Conservation (phyloP, 768 basidiomycete genomes). For the Kwoniella dejecticola region DNA sequence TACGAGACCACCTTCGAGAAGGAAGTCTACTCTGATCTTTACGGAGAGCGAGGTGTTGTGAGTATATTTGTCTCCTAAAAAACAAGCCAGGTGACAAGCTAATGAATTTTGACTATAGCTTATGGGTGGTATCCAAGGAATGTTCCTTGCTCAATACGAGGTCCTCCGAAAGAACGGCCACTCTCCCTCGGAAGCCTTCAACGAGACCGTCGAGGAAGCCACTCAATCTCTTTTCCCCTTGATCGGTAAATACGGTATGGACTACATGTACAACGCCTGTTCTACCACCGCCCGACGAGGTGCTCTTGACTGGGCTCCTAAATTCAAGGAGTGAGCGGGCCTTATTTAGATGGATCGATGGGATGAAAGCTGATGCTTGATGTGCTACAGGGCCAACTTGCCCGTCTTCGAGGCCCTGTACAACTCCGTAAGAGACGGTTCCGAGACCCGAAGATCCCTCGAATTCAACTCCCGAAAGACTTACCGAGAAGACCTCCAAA, state of each 20-base stretch:
- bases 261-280: constrained; percentile 99
- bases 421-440: constrained; percentile 89
- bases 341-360: background rate
- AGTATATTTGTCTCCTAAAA: constrained; percentile 56
- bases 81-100: background rate
- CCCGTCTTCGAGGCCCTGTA: constrained; percentile 95
- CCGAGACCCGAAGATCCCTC: constrained; percentile 94
- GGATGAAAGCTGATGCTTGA: background rate
- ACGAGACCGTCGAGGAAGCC: constrained; percentile 99
- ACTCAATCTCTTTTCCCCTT: constrained; percentile 97
- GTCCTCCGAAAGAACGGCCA: constrained; percentile 64
- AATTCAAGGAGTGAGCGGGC: constrained; percentile 69
- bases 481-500: constrained; percentile 88
- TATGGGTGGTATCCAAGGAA: constrained; percentile 96
- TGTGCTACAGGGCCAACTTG: constrained; percentile 72
- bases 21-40: constrained; percentile 98
- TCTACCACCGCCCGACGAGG: constrained; percentile 98
- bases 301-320: constrained; percentile 92
- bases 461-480: constrained; percentile 92
- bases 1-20: constrained; percentile 99
- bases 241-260: constrained; percentile 93
- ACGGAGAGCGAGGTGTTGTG: constrained; percentile 99
- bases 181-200: constrained; percentile 90
- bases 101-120: constrained; percentile 60
- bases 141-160: constrained; percentile 96